Evolutionary conservation across 331 rosid species (phyloP).

Genomic region (Telfairia occidentalis): DNA sequence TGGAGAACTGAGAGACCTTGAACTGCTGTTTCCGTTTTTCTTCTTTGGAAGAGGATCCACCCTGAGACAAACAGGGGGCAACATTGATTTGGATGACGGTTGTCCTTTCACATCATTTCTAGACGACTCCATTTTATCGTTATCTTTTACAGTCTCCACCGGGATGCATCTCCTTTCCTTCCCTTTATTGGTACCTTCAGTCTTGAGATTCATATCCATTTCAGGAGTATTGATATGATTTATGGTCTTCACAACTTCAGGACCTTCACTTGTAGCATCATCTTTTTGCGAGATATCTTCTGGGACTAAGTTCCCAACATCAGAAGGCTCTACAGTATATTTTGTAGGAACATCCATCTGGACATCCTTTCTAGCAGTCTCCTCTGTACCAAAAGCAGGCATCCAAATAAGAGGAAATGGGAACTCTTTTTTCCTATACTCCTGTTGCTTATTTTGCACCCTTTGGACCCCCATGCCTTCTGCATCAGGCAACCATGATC

Average conservation of each 20-base stretch:
- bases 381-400: constrained; percentile 18
- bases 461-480: constrained; percentile 2
- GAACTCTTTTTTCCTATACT: constrained; percentile 7
- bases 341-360: not conserved
- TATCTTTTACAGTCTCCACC: constrained; percentile 20
- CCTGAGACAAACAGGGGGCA: constrained; percentile 79
- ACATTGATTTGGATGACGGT: constrained; percentile 28
- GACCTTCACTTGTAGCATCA: not conserved
- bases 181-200: constrained; percentile 4
- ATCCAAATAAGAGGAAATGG: constrained; percentile 25
- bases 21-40: constrained; percentile 28
- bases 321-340: constrained; percentile 18
- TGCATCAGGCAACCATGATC: constrained; percentile 18
- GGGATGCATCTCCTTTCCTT: constrained; percentile 15
- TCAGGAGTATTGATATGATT: constrained; percentile 27
- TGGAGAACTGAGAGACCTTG: constrained; percentile 28
- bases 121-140: constrained; percentile 7
- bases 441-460: constrained; percentile 1
- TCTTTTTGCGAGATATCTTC: constrained; percentile 13
- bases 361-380: constrained; percentile 20
- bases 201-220: constrained; percentile 16
- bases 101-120: not conserved
- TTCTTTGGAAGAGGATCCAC: constrained; percentile 59
- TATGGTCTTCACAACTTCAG: constrained; percentile 7
- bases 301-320: constrained; percentile 16